Evolutionary conservation across 768 basidiomycete genomes (phyloP).

Genomic region (Lentinus brumalis): DNA sequence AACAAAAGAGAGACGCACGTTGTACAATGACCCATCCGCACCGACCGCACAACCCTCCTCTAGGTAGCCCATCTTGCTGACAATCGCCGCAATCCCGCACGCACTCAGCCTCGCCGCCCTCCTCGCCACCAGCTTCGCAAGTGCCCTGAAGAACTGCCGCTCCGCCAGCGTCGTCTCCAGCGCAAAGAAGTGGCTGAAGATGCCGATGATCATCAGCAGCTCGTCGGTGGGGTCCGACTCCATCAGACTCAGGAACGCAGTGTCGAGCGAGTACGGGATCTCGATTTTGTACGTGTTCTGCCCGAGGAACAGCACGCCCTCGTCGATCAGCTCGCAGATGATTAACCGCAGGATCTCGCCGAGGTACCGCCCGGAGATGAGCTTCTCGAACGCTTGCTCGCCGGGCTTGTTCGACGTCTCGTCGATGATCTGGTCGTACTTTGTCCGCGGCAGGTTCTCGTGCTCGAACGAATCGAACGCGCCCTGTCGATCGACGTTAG

Average conservation of each 20-base stretch:
- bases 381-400: slow-evolving; percentile 97
- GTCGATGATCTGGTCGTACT: slow-evolving; percentile 92
- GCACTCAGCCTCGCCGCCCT: slow-evolving; percentile 90
- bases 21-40: slow-evolving; percentile 94
- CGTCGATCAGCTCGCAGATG: slow-evolving; percentile 93
- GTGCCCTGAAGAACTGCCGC: slow-evolving; percentile 94
- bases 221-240: slow-evolving; percentile 98
- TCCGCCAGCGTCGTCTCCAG: slow-evolving; percentile 96
- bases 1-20: slow-evolving; percentile 61
- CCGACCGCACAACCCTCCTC: slow-evolving; percentile 90
- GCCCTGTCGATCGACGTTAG: slow-evolving; percentile 52
- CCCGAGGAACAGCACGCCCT: slow-evolving; percentile 95
- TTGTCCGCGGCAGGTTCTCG: slow-evolving; percentile 91
- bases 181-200: slow-evolving; percentile 96
- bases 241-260: slow-evolving; percentile 96
- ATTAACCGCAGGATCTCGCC: slow-evolving; percentile 97
- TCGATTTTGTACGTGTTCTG: slow-evolving; percentile 99
- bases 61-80: slow-evolving; percentile 90
- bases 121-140: slow-evolving; percentile 86
- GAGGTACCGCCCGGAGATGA: slow-evolving; percentile 93
- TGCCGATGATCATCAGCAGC: slow-evolving; percentile 93
- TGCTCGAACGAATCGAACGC: slow-evolving; percentile 97
- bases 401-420: slow-evolving; percentile 95
- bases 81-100: slow-evolving; percentile 96
- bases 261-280: slow-evolving; percentile 90